Percentiles rank a stretch among this genome's conserved stretches.
phyloP scores from a whole-genome alignment of 305 asterid genomes.

The Ilex paraguariensis region DNA sequence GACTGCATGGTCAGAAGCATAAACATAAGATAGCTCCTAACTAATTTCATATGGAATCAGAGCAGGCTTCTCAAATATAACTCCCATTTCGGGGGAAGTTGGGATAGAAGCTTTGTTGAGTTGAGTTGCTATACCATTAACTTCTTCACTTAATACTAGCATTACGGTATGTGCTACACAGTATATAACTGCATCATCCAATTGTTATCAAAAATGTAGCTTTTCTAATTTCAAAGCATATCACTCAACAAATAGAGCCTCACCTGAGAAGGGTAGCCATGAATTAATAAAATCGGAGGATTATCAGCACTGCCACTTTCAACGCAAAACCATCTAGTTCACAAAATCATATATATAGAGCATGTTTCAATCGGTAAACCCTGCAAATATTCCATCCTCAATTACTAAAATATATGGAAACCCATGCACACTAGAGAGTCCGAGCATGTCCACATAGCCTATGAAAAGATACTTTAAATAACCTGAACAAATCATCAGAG shows the following conservation, averaged over 20 bases:
- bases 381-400: conserved; percentile 80
- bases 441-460: neutral
- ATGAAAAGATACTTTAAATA: neutral
- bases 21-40: no score
- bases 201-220: no score
- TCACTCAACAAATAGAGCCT: conserved; percentile 9
- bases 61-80: no score
- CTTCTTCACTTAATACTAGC: no score
- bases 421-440: conserved; percentile 13
- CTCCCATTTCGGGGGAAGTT: no score
- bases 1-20: no score
- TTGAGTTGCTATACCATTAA: no score
- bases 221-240: neutral
- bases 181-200: no score
- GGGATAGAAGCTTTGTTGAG: no score
- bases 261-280: conserved; percentile 93
- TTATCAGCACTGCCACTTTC: conserved; percentile 62
- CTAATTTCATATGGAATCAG: no score
- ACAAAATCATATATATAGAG: conserved; percentile 56
- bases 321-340: conserved; percentile 93
- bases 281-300: conserved; percentile 65
- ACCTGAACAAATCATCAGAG: conserved; percentile 82
- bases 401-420: conserved; percentile 34
- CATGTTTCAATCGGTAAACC: conserved; percentile 67
- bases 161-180: no score